A percentile compares a stretch with the other conserved stretches of the same genome.
phyloP scores from a whole-genome alignment of 2,329 filamentous ascomycete genomes.

The Colletotrichum sp. region DNA sequence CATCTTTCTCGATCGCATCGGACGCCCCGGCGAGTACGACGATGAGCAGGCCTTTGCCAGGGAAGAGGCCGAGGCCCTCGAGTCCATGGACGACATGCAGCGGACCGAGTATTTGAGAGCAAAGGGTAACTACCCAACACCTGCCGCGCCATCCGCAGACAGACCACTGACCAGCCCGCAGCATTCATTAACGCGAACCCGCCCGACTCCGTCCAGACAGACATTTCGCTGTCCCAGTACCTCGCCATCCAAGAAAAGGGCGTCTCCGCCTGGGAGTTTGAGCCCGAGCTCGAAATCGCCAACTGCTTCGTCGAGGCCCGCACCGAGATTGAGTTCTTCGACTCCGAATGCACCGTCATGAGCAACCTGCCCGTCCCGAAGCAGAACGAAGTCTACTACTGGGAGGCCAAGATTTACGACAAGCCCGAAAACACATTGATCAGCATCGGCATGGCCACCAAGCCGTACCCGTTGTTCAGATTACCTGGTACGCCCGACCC shows the following conservation, averaged over 20 bases:
- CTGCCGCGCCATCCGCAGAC: background rate
- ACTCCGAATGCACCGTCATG: conserved; percentile 96
- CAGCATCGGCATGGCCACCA: conserved; percentile 93
- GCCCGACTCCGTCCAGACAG: conserved; percentile 92
- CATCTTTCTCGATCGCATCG: conserved; percentile 92
- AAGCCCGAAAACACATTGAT: conserved; percentile 89
- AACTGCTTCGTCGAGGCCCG: conserved; percentile 97
- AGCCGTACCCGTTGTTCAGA: conserved; percentile 94
- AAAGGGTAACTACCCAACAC: conserved; percentile 70
- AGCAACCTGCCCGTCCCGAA: conserved; percentile 97
- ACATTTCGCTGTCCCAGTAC: conserved; percentile 97
- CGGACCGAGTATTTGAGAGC: conserved; percentile 90
- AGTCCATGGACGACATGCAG: conserved; percentile 93
- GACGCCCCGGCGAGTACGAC: conserved; percentile 93
- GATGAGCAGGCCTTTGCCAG: conserved; percentile 94
- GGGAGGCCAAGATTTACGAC: conserved; percentile 98
- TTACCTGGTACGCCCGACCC: conserved; percentile 74
- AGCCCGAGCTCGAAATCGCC: conserved; percentile 97
- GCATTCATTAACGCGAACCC: conserved; percentile 94
- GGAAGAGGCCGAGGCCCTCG: conserved; percentile 94
- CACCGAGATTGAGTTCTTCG: conserved; percentile 98
- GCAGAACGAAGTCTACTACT: conserved; percentile 99
- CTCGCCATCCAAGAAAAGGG: conserved; percentile 99
- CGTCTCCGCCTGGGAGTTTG: conserved; percentile 99
- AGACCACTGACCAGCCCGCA: conserved; percentile 40